Base-by-base conservation (phyloP, 331 rosid genomes). In the Prunus yedoensis region DNA sequence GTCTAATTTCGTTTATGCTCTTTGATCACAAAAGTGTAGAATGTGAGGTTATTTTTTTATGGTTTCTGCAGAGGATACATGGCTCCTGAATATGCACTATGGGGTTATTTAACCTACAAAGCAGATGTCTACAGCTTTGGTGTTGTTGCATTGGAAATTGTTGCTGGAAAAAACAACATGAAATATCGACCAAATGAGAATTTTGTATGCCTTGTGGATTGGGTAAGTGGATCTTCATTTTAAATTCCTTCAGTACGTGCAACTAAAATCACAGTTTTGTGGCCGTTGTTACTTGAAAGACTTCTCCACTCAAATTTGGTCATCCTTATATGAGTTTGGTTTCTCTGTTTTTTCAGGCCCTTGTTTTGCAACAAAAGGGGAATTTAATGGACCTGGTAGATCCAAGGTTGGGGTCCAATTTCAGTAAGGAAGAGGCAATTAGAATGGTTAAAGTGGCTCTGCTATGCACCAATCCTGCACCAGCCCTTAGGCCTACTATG, bases 401-500 rank as follows among this genome's bases (percentile, higher is more conserved):
- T 63, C 82, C 73, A 25, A 41, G 50, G 32, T 58, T 78, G 53
- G 85, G 77, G 43, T 67, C 75, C 17, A n/a, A 66, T 66, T 45
- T 52, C 65, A 23, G 45, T 16, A 38, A 12, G 52, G 82, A 82
- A 60, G 79, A 82, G 66, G 85, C 52, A 23, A 20, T 77, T 73
- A 68, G 77, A 58, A 82, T 82, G 85, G 63, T 74, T 2, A 82
- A 77, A 16, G 53, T 82, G 25, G 79, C 85, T 53, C 71, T 82
- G 17, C 23, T 82, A 23, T 82, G 85, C 85, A 82, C 76, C 68
- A 82, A 82, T 41, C 78, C 79, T 51, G 75, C 85, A 51, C 85
- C 85, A 47, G 75, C 82, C 1, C 82, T 82, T n/a, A 68, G 82
- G 73, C 85, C 85, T 8, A 14, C 69, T n/a, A 82, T 78, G 85